Evolutionary conservation across 345 rosid genomes (phyloP), one percentile per base, ranked within the genome.

Genomic region (Salix udensis): DNA sequence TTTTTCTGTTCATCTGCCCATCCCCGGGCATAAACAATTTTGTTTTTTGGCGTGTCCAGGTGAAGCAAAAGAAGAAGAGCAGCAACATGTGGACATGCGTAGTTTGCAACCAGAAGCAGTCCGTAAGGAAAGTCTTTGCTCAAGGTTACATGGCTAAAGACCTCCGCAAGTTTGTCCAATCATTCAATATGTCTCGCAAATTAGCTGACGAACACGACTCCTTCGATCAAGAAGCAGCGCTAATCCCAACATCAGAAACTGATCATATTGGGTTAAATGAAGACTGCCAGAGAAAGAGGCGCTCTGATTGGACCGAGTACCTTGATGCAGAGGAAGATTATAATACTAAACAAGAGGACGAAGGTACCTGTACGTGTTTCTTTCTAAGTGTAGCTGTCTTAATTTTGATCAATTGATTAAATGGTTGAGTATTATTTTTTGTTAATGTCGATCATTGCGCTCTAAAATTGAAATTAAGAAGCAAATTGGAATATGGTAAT

Each of bases 101-200:
- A 64, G 86, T 92, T 3, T 91, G 94, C 82, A 91, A 92, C 82
- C 88, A 94, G 88, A 94, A 88, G 79, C 97, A 94, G 72, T 94
- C 95, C 18, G 85, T 90, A 18, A 48, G 77, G 48, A 90, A 84
- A 74, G 90, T 94, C 39, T 92, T 91, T 70, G 91, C 94, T 5
- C 88, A 84, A 66, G 91, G 94, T 3, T 80, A 74, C 80, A 77
- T 85, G 81, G 97, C 97, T 72, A 92, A 83, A 76, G 94, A 94
- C 80, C 82, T 94, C 74, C 97, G 98, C 61, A 65, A 58, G 65
- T 89, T 89, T 75, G 93, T 94, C 2, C 97, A 91, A 53, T 84
- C 92, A 28, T 90, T 91, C 80, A 94, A 94, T 67, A 89, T 94
- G 92, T 84, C 97, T 12, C 91, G 90, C 42, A 84, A 86, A 34